phyloP scores from a whole-genome alignment of 257 asterid genomes.

The Galeopsis tetrahit region DNA sequence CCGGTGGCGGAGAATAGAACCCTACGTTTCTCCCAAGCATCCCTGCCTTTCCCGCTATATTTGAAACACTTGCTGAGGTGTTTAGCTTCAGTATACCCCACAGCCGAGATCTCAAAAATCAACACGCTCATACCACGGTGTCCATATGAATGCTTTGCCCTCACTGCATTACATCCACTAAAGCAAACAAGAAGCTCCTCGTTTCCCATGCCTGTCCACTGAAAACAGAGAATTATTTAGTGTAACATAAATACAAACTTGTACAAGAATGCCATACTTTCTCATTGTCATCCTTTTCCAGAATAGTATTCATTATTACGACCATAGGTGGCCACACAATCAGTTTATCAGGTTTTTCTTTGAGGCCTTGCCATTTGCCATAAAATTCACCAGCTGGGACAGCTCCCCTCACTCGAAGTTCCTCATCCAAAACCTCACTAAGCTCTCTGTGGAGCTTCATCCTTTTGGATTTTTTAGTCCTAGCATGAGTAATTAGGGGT shows the following conservation, averaged over 20 bases:
- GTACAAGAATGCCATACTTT: slow-evolving; percentile 41
- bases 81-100: slow-evolving; percentile 67
- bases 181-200: slow-evolving; percentile 58
- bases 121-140: slow-evolving; percentile 62
- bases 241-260: slow-evolving; percentile 28
- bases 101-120: slow-evolving; percentile 58
- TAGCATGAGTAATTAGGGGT: slow-evolving; percentile 59
- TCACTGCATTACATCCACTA: slow-evolving; percentile 37
- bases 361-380: slow-evolving; percentile 52
- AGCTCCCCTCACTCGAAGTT: slow-evolving; percentile 50
- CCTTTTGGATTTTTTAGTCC: slow-evolving; percentile 56
- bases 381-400: slow-evolving; percentile 52
- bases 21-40: slow-evolving; percentile 51
- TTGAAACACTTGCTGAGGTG: slow-evolving; percentile 57
- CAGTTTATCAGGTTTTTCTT: slow-evolving; percentile 45
- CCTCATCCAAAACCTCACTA: slow-evolving; percentile 58
- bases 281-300: slow-evolving; percentile 49
- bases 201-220: slow-evolving; percentile 83
- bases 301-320: slow-evolving; percentile 55
- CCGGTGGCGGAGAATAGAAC: slow-evolving; percentile 42
- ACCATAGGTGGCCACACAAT: slow-evolving; percentile 72
- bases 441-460: slow-evolving; percentile 66
- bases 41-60: slow-evolving; percentile 46
- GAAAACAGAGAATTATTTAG: slow-evolving; percentile 30
- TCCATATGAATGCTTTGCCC: slow-evolving; percentile 64